These are phyloP conservation scores for Apiospora marii DNA, from an alignment of 2,329 filamentous ascomycete genomes.

Conservation along the genomic window DNA sequence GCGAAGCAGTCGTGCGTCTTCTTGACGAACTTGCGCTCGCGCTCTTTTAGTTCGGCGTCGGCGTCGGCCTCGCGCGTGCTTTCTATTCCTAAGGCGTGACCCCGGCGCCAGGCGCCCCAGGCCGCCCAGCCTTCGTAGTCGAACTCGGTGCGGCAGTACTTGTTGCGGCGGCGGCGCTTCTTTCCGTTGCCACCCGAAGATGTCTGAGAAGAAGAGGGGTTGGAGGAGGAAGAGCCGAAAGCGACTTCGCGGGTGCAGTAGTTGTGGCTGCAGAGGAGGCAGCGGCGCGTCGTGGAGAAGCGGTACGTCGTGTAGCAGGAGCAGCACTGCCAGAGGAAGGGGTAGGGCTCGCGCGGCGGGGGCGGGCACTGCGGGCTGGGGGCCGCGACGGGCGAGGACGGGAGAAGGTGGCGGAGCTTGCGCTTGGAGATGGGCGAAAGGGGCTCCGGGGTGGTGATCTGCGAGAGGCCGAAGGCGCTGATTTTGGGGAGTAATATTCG, in stretches of 20 bases:
- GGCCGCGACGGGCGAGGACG: not conserved
- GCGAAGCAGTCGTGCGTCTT: slow-evolving; percentile 35
- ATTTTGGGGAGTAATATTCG: not conserved
- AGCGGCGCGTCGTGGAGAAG: slow-evolving; percentile 45
- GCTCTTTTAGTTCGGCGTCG: slow-evolving; percentile 40
- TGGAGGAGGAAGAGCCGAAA: slow-evolving; percentile 27
- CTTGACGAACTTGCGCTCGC: slow-evolving; percentile 35
- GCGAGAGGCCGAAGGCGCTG: not conserved
- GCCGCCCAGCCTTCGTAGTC: slow-evolving; percentile 41
- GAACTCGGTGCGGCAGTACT: slow-evolving; percentile 39
- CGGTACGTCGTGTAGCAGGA: slow-evolving; percentile 40
- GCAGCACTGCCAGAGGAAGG: slow-evolving; percentile 47
- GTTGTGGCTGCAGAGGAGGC: slow-evolving; percentile 41
- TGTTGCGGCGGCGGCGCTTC: not conserved
- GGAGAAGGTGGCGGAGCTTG: not conserved
- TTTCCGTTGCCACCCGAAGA: slow-evolving; percentile 30
- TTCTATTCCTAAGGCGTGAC: slow-evolving; percentile 37
- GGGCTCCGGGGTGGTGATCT: not conserved
- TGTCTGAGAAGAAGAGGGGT: not conserved
- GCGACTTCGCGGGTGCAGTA: slow-evolving; percentile 32
- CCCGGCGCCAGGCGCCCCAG: slow-evolving; percentile 40
- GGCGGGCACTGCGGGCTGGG: slow-evolving; percentile 24
- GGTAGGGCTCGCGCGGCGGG: slow-evolving; percentile 38
- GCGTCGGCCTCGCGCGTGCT: not conserved
- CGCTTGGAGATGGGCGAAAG: not conserved